These are phyloP conservation scores for Spathaspora girioi DNA, from an alignment of 805 yeast genomes.

Conservation along the genomic window DNA sequence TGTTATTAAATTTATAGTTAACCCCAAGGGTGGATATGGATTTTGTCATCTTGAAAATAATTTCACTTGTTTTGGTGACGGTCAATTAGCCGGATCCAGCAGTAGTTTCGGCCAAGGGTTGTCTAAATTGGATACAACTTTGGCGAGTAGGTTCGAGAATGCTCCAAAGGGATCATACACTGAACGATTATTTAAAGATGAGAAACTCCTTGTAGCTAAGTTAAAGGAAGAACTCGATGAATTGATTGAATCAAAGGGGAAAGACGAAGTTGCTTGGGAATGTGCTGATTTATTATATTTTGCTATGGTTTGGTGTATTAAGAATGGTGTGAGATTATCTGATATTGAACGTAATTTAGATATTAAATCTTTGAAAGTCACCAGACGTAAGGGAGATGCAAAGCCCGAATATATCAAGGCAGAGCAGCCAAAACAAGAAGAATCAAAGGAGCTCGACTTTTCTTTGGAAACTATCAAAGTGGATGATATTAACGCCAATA, in stretches of 20 bases:
- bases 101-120: slow-evolving; percentile 62
- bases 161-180: slow-evolving; percentile 97
- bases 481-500: slow-evolving; percentile 30
- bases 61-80: slow-evolving; percentile 65
- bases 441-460: slow-evolving; percentile 36
- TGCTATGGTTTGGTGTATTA: slow-evolving; percentile 50
- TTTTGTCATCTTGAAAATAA: slow-evolving; percentile 85
- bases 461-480: slow-evolving; percentile 49
- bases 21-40: slow-evolving; percentile 74
- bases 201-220: slow-evolving; percentile 72
- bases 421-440: slow-evolving; percentile 13
- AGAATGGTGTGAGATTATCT: slow-evolving; percentile 71
- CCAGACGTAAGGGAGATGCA: slow-evolving; percentile 95
- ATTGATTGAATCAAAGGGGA: slow-evolving; percentile 68
- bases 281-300: slow-evolving; percentile 83
- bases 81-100: slow-evolving; percentile 23
- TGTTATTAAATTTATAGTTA: slow-evolving; percentile 81
- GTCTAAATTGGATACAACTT: slow-evolving; percentile 60
- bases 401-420: slow-evolving; percentile 66
- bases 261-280: slow-evolving; percentile 81
- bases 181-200: slow-evolving; percentile 78
- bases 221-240: slow-evolving; percentile 96
- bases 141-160: slow-evolving; percentile 53
- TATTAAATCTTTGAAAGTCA: slow-evolving; percentile 77
- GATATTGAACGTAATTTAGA: slow-evolving; percentile 86